phyloP scores from a whole-genome alignment of 2,329 filamentous ascomycete genomes.

The Pseudocercospora vitis region DNA sequence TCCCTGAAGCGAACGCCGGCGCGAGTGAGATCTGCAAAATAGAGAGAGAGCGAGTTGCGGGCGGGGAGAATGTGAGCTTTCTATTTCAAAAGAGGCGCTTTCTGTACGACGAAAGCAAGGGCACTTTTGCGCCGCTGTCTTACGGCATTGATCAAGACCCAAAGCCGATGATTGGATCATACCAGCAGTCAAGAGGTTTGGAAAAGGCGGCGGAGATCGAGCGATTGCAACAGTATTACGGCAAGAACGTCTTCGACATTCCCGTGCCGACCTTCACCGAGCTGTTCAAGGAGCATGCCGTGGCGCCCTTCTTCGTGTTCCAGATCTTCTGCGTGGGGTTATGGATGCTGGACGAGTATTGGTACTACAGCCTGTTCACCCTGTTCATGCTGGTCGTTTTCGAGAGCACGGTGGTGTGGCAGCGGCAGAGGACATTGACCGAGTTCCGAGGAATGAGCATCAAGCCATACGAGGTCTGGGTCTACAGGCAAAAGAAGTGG shows the following conservation, averaged over 20 bases:
- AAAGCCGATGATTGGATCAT: conserved; percentile 73
- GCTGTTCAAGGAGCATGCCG: conserved; percentile 96
- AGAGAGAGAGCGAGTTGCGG: conserved; percentile 71
- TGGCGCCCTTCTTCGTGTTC: conserved; percentile 98
- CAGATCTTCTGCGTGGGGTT: conserved; percentile 97
- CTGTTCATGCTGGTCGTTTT: conserved; percentile 98
- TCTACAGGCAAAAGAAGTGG: conserved; percentile 86
- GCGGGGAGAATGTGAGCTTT: conserved; percentile 78
- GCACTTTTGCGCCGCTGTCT: conserved; percentile 75
- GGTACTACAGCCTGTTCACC: conserved; percentile 99
- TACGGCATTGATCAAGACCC: conserved; percentile 85
- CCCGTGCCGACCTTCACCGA: conserved; percentile 94
- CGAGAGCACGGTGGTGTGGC: conserved; percentile 98
- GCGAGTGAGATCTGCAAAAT: conserved; percentile 83
- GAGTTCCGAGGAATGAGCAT: conserved; percentile 99
- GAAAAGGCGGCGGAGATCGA: conserved; percentile 72
- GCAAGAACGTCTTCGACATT: conserved; percentile 94
- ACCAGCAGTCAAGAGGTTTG: conserved; percentile 79
- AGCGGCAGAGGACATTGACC: conserved; percentile 89
- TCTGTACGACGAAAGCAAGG: conserved; percentile 70
- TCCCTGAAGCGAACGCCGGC: conserved; percentile 86
- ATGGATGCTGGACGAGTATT: conserved; percentile 99
- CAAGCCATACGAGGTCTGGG: conserved; percentile 94
- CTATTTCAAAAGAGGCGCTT: conserved; percentile 98
- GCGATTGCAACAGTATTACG: conserved; percentile 86